phyloP scores from a whole-genome alignment of 352 stramenopile genomes.

The Pythium oligandrum region DNA sequence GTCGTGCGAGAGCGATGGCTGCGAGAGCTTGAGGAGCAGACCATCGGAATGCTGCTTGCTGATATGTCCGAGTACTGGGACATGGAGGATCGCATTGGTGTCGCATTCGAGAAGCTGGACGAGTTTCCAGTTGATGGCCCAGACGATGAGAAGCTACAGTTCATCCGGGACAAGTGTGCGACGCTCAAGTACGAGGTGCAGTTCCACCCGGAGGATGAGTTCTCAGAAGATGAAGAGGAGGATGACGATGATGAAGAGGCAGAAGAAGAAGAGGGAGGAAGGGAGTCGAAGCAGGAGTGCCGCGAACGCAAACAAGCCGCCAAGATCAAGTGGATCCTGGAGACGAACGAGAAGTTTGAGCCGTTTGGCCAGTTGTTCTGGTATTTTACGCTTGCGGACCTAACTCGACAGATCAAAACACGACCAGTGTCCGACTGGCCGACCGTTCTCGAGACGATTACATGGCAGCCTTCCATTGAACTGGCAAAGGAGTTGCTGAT shows the following conservation, averaged over 20 bases:
- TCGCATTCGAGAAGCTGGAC: slow-evolving; percentile 2
- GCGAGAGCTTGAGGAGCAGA: slow-evolving; percentile 21
- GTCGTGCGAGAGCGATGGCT: slow-evolving; percentile 27
- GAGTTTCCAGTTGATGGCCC: background rate
- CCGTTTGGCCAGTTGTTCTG: slow-evolving; percentile 13
- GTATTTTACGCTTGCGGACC: slow-evolving; percentile 7
- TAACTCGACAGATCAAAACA: background rate
- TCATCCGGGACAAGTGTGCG: slow-evolving; percentile 1
- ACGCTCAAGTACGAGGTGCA: slow-evolving; percentile 7
- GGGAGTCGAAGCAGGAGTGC: too few relatives aligned
- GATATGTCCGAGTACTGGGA: slow-evolving; percentile 7
- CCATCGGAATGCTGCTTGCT: slow-evolving; percentile 17
- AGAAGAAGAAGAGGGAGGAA: background rate
- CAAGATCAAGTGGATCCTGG: background rate
- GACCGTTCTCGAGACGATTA: too few relatives aligned
- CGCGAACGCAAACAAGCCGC: too few relatives aligned
- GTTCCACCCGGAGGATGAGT: background rate
- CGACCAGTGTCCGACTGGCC: too few relatives aligned
- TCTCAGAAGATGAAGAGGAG: too few relatives aligned
- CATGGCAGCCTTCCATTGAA: too few relatives aligned
- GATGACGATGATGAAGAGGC: slow-evolving; percentile 13
- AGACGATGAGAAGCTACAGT: slow-evolving; percentile 9
- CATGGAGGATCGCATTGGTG: background rate
- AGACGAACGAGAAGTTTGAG: slow-evolving; percentile 9
- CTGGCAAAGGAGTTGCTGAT: background rate